These are phyloP conservation scores for Apiospora phragmitis DNA, from an alignment of 2,329 filamentous ascomycete species.

Conservation along the genomic window DNA sequence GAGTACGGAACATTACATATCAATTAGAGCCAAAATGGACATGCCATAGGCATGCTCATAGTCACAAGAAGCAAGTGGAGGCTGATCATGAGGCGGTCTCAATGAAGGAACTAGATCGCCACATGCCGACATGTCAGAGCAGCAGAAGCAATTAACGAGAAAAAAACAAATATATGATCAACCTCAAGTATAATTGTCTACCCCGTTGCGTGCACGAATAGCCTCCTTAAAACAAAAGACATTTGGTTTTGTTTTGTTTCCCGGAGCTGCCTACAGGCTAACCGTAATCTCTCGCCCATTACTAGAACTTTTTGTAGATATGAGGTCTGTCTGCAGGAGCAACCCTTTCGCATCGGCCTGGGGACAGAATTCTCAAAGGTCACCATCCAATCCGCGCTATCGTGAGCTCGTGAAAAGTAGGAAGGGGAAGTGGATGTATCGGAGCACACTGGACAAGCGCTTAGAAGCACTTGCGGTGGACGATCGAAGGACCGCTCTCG, in stretches of 20 bases:
- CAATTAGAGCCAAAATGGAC: neutral
- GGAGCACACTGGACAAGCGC: constrained; percentile 29
- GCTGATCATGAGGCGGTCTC: neutral
- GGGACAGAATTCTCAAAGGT: constrained; percentile 40
- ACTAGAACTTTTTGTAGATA: constrained; percentile 57
- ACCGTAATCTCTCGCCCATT: constrained; percentile 54
- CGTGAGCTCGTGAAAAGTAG: constrained; percentile 36
- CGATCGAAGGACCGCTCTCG: constrained; percentile 98
- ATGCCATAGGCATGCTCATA: neutral
- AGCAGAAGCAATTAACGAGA: constrained; percentile 15
- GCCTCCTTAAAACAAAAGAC: constrained; percentile 51
- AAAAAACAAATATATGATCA: constrained; percentile 59
- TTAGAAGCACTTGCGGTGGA: constrained; percentile 99
- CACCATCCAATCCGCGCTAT: constrained; percentile 47
- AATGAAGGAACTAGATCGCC: neutral
- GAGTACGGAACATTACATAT: neutral
- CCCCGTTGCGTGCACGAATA: constrained; percentile 49
- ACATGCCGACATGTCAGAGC: neutral
- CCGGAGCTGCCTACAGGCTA: constrained; percentile 42
- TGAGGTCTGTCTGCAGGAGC: constrained; percentile 46
- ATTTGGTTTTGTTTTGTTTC: constrained; percentile 45
- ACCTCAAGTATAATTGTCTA: constrained; percentile 52
- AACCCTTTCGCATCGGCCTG: constrained; percentile 46
- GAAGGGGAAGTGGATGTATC: constrained; percentile 40
- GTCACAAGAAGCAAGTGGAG: neutral